A percentile compares a stretch with the other conserved stretches of the same genome.
phyloP scores from a whole-genome alignment of 371 early-diverging fungal species.

The Mucor mucedo region DNA sequence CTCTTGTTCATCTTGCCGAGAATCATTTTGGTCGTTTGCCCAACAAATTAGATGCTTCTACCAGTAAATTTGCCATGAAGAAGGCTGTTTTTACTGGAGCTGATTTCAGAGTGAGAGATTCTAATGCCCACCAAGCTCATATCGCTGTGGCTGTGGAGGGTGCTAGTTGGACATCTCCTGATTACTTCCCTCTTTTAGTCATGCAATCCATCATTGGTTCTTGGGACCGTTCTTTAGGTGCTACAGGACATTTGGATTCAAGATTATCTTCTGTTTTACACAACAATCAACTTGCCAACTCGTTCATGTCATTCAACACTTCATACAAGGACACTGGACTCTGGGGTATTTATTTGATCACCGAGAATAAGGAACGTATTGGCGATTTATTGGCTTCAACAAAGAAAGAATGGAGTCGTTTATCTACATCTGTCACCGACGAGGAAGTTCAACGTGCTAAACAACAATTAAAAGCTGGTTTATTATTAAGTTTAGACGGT shows the following conservation, averaged over 20 bases:
- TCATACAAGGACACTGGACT: slow-evolving; percentile 98
- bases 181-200: slow-evolving; percentile 94
- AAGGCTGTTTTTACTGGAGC: slow-evolving; percentile 86
- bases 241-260: slow-evolving; percentile 83
- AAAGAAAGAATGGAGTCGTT: slow-evolving; percentile 91
- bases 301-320: slow-evolving; percentile 98
- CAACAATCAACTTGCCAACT: slow-evolving; percentile 90
- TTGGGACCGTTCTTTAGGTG: slow-evolving; percentile 94
- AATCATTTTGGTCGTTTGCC: slow-evolving; percentile 86
- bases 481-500: slow-evolving; percentile 90
- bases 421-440: slow-evolving; percentile 85
- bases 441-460: slow-evolving; percentile 96
- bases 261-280: slow-evolving; percentile 83
- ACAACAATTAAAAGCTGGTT: slow-evolving; percentile 95
- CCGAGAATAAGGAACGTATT: slow-evolving; percentile 80
- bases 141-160: slow-evolving; percentile 97
- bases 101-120: slow-evolving; percentile 76
- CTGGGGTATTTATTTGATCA: slow-evolving; percentile 93
- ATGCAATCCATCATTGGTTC: slow-evolving; percentile 94
- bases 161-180: slow-evolving; percentile 91
- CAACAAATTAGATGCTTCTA: slow-evolving; percentile 43
- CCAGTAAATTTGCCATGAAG: slow-evolving; percentile 54
- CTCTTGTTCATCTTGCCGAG: slow-evolving; percentile 89
- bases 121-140: slow-evolving; percentile 89
- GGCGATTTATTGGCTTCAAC: slow-evolving; percentile 88